A percentile compares a stretch with the other conserved stretches of the same genome.
These are phyloP conservation scores for Penicillium turbatum DNA, from an alignment of 495 filamentous ascomycete species.

Conservation along the genomic window DNA sequence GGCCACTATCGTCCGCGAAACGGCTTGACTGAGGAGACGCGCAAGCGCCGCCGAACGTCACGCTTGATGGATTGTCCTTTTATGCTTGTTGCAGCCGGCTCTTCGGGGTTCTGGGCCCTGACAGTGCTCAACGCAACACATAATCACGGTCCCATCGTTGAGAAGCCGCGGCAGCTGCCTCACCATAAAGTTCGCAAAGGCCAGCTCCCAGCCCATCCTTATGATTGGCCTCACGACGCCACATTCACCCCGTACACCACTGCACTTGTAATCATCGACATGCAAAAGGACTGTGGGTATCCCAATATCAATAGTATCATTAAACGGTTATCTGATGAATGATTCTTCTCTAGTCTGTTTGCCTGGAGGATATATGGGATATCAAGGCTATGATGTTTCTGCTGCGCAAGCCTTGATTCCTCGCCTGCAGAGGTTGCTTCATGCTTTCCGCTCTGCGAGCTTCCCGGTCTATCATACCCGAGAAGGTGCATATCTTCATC, in stretches of 20 bases:
- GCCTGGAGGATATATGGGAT: conserved; percentile 54
- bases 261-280: conserved; percentile 65
- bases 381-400: conserved; percentile 56
- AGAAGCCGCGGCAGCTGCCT: conserved; percentile 38
- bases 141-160: conserved; percentile 44
- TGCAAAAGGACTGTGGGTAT: conserved; percentile 64
- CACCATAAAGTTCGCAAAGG: conserved; percentile 46
- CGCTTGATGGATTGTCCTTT: conserved; percentile 48
- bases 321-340: not conserved
- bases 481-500: conserved; percentile 39
- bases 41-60: conserved; percentile 44
- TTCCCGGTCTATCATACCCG: conserved; percentile 66
- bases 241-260: conserved; percentile 54
- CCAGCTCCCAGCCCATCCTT: conserved; percentile 49
- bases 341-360: conserved; percentile 46
- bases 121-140: conserved; percentile 43
- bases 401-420: conserved; percentile 53
- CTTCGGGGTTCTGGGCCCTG: conserved; percentile 44
- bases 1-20: conserved; percentile 49
- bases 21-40: conserved; percentile 47
- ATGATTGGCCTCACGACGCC: conserved; percentile 61
- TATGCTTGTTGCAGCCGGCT: conserved; percentile 44
- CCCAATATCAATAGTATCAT: not conserved
- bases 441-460: conserved; percentile 52
- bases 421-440: conserved; percentile 49